Percentiles rank a stretch among this genome's conserved stretches.
These are phyloP conservation scores for Zygoascus meyerae DNA, from an alignment of 1,139 yeast genomes.

Conservation along the genomic window DNA sequence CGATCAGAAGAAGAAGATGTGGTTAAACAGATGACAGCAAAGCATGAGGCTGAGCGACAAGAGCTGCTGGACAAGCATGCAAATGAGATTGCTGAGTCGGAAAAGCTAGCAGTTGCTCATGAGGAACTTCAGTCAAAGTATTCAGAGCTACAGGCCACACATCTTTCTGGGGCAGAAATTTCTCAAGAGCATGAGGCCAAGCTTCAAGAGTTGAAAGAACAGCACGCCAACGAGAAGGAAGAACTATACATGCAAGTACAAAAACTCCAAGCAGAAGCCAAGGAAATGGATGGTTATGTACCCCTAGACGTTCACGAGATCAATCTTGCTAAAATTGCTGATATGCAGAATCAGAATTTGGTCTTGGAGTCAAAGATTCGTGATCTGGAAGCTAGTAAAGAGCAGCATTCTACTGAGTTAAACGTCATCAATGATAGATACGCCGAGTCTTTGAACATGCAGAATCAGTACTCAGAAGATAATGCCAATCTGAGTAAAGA, in stretches of 20 bases:
- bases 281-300: neutral
- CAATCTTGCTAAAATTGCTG: conserved; percentile 5
- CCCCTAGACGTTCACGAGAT: conserved; percentile 2
- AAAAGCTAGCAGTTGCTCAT: conserved; percentile 18
- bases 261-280: neutral
- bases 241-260: neutral
- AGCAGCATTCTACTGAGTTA: conserved; percentile 12
- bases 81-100: neutral
- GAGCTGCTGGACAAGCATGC: conserved; percentile 4
- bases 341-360: conserved; percentile 6
- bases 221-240: neutral
- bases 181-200: conserved; percentile 3
- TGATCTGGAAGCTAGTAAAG: conserved; percentile 11
- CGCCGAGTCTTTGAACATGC: conserved; percentile 16
- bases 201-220: conserved; percentile 4
- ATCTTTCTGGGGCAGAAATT: neutral
- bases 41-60: conserved; percentile 4
- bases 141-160: too few species aligned
- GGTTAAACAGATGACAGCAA: conserved; percentile 1
- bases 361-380: conserved; percentile 7
- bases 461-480: conserved; percentile 20
- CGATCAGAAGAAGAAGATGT: conserved; percentile 2
- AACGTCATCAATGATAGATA: conserved; percentile 14
- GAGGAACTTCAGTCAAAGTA: conserved; percentile 12
- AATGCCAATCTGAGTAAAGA: conserved; percentile 20